These are phyloP conservation scores for Gautieria morchelliformis DNA, from an alignment of 768 basidiomycete genomes.

Conservation along the genomic window DNA sequence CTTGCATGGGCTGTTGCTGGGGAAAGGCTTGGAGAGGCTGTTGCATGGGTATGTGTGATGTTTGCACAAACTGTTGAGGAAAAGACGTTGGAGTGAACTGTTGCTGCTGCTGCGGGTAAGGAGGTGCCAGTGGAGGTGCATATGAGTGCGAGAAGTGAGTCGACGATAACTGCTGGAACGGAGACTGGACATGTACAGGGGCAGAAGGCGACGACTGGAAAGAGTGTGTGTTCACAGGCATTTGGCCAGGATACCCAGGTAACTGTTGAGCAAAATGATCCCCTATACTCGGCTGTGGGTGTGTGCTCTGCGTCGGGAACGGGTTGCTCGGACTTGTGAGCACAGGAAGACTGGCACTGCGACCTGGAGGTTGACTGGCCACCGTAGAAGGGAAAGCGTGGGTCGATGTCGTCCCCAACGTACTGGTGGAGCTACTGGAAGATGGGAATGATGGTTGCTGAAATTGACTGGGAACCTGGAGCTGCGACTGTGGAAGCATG, in stretches of 20 bases:
- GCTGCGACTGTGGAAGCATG: background rate
- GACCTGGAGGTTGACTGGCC: background rate
- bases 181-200: background rate
- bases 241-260: background rate
- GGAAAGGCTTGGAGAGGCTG: background rate
- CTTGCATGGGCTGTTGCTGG: background rate
- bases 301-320: background rate
- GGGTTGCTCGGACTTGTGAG: background rate
- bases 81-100: background rate
- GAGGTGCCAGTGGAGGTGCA: background rate
- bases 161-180: background rate
- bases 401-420: background rate
- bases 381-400: background rate
- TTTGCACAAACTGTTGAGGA: background rate
- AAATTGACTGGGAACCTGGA: background rate
- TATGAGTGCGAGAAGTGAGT: background rate
- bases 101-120: background rate
- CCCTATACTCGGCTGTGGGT: background rate
- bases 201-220: background rate
- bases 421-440: background rate
- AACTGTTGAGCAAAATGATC: background rate
- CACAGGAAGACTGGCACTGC: background rate
- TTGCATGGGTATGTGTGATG: background rate
- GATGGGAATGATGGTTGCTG: background rate
- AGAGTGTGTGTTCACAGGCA: background rate